Evolutionary conservation across 2,329 filamentous ascomycete genomes (phyloP), one percentile per base, ranked within the genome.

Genomic region (Orbilia javanica): DNA sequence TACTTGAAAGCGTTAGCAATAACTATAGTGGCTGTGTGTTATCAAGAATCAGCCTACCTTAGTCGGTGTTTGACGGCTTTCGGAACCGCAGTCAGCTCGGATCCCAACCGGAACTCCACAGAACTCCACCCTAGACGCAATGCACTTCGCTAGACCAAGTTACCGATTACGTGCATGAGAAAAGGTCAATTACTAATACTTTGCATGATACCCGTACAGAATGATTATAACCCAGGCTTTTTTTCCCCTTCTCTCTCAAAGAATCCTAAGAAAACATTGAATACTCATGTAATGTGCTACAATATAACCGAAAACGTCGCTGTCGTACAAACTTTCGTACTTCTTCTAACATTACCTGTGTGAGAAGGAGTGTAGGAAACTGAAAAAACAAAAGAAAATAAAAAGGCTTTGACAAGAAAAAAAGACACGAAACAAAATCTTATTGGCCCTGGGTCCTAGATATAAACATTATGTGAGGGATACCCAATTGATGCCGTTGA

Each of bases 61-160:
- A 52, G 57, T 72, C 62, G n/a, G 50, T 57, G 68, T 65, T 65
- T 73, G 62, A 73, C 62, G 29, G 60, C 18, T 6, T 44, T 44
- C 42, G 42, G 42, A 60, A 48, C 39, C 48, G 60, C 50, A 52
- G 36, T 65, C 48, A 57, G 66, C 39, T 73, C 69, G 69, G 69
- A 25, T 46, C 34, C 44, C 44, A 71, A 60, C 18, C 31, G 68
- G 60, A 66, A 72, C 68, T 72, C 68, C 68, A 65, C 68, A 64
- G 34, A 39, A 50, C 53, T 60, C 55, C 31, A 60, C 55, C 55
- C 34, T n/a, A 60, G 31, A 60, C 34, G 34, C 55, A 34, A 42
- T 42, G 22, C 34, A 34, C 36, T 62, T 72, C 68, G 68, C 68
- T 72, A 73, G 46, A 22, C 42, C 27, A 36, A 34, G 18, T 50